These are phyloP conservation scores for Amniculicola lignicola DNA, from an alignment of 495 filamentous ascomycete genomes.

Conservation along the genomic window DNA sequence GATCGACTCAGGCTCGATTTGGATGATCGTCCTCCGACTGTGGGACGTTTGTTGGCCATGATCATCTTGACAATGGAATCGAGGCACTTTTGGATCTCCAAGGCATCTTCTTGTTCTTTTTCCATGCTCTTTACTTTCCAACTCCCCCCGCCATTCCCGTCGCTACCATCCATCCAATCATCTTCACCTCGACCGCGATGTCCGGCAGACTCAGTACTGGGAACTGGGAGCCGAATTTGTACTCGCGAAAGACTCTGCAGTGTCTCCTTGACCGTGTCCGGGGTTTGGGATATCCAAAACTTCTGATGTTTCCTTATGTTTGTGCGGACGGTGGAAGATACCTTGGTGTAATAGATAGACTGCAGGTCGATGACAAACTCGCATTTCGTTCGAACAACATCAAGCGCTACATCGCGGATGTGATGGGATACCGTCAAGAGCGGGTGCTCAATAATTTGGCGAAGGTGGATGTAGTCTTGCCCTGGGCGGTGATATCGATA, in stretches of 20 bases:
- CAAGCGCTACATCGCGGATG: slow-evolving; percentile 9
- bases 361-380: slow-evolving; percentile 26
- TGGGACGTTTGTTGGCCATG: no score
- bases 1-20: slow-evolving; percentile 1
- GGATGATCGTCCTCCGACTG: no score
- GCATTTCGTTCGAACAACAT: slow-evolving; percentile 16
- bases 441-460: slow-evolving; percentile 11
- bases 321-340: slow-evolving; percentile 10
- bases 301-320: slow-evolving; percentile 22
- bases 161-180: slow-evolving; percentile 34
- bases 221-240: slow-evolving; percentile 26
- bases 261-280: slow-evolving; percentile 11
- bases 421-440: slow-evolving; percentile 20
- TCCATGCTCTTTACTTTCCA: slow-evolving; percentile 28
- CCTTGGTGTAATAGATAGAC: slow-evolving; percentile 19
- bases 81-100: slow-evolving; percentile 24
- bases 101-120: slow-evolving; percentile 18
- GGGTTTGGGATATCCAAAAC: slow-evolving; percentile 19
- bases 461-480: slow-evolving; percentile 17
- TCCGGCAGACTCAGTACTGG: slow-evolving; percentile 22
- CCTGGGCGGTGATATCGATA: slow-evolving; percentile 18
- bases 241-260: slow-evolving; percentile 24
- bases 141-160: slow-evolving; percentile 27
- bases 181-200: slow-evolving; percentile 21
- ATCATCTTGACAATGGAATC: slow-evolving; percentile 10